Evolutionary conservation across 2,329 filamentous ascomycete genomes (phyloP), one percentile per base, ranked within the genome.

Genomic region (Verticillium dahliae): DNA sequence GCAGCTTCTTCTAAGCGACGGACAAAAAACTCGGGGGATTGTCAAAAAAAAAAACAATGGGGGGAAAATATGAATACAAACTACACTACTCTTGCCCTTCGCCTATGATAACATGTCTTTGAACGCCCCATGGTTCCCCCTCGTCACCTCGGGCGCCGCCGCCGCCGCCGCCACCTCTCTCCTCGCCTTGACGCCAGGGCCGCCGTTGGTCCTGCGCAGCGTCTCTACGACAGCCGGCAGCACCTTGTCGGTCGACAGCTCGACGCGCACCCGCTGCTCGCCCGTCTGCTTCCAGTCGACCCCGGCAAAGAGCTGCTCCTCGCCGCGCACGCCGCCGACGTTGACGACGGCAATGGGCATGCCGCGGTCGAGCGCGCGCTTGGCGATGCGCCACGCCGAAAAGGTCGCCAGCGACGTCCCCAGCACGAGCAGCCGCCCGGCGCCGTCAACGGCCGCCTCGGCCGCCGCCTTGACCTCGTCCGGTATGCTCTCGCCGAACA

Each of bases 371-470:
- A 90, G 88, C 35, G 94, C 95, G 62, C 88, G 81, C 77, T 92
- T 94, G 1, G 90, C 92, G 60, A 99, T 75, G 62, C 94, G 82
- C 92, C 92, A 99, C 0, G 95, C 95, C 11, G 92, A 97, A 73
- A 96, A 98, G 0, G 95, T 98, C 6, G 95, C 95, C 57, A 98
- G 81, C 64, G 91, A 97, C 39, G 91, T 97, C 4, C 93, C 95
- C 15, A 98, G 74, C 9, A 98, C 84, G 27, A 98, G 79, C 39
- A 98, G 75, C 62, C 86, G 85, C 6, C 86, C 87, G 1, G 92
- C 90, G 34, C 83, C 82, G 69, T 97, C 91, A 58, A 98, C 86
- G 13, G 90, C 90, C 34, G 85, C 77, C 71, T 98, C 93, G 1
- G 93, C 94, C 0, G 86, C 87, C 1, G 78, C 74, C 73, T 96